Conservation (phyloP, 495 filamentous ascomycete genomes). For the Neurospora terricola region DNA sequence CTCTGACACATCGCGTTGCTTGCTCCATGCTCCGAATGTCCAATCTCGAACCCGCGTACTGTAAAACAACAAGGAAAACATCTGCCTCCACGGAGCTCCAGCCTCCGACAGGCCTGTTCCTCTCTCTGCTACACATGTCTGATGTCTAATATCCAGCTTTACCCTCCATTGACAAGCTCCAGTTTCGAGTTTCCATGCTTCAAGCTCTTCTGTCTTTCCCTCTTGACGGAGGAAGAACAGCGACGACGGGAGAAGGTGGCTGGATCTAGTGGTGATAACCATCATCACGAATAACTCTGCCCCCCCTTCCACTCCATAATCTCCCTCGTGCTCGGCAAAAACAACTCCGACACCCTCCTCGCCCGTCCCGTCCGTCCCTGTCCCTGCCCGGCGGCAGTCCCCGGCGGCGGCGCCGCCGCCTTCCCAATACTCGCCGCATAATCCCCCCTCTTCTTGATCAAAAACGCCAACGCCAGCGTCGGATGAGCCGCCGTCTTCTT, state of each 20-base stretch:
- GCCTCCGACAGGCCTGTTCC: background rate
- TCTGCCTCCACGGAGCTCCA: background rate
- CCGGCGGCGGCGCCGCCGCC: background rate
- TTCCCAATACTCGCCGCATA: conserved; percentile 7
- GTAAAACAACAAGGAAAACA: background rate
- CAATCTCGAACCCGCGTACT: background rate
- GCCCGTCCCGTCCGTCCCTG: too few relatives aligned
- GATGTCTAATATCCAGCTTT: background rate
- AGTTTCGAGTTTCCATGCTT: background rate
- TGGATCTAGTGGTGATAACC: too few relatives aligned
- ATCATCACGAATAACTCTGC: background rate
- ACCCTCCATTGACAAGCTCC: background rate
- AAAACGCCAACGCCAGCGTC: conserved; percentile 21
- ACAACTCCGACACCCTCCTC: conserved; percentile 9
- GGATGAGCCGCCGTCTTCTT: conserved; percentile 13
- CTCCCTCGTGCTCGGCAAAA: conserved; percentile 22
- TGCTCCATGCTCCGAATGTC: background rate
- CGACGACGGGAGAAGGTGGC: background rate
- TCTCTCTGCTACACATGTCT: background rate
- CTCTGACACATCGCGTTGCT: background rate
- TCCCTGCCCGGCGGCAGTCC: too few relatives aligned
- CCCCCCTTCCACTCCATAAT: conserved; percentile 24
- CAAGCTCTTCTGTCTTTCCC: too few relatives aligned
- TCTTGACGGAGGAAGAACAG: too few relatives aligned
- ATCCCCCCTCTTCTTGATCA: conserved; percentile 21